Percentiles rank a stretch among this genome's conserved stretches.
These are phyloP conservation scores for Coniferiporia weirii DNA, from an alignment of 1,284 basidiomycete species.

Conservation along the genomic window DNA sequence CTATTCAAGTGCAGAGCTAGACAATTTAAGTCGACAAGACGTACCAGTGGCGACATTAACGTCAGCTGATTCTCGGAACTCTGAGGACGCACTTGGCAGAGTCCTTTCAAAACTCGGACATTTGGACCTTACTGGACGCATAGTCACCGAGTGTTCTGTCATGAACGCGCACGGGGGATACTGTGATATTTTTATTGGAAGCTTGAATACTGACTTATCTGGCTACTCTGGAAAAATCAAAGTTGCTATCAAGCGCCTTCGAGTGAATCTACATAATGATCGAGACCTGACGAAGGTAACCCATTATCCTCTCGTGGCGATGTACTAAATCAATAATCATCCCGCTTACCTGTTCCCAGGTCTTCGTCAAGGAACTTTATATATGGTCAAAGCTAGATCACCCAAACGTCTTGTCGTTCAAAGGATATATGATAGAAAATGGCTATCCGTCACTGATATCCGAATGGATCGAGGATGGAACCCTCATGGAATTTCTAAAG, in stretches of 20 bases:
- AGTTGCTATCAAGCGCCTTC: constrained; percentile 14
- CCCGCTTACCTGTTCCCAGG: not conserved
- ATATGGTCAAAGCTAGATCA: constrained; percentile 14
- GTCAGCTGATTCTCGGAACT: no score
- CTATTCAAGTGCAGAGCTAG: no score
- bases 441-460: constrained; percentile 15
- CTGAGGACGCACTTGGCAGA: not conserved
- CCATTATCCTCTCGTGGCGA: no score
- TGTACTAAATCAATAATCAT: no score
- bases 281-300: constrained; percentile 8
- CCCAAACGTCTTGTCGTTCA: constrained; percentile 5
- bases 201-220: no score
- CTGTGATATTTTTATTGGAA: constrained; percentile 11
- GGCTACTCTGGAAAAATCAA: not conserved
- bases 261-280: not conserved
- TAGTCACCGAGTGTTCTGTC: not conserved
- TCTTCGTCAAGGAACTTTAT: constrained; percentile 1
- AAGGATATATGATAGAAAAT: constrained; percentile 5
- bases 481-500: constrained; percentile 7
- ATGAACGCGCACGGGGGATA: constrained; percentile 5
- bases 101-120: constrained; percentile 1
- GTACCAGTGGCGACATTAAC: no score
- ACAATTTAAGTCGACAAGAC: no score
- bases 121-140: not conserved
- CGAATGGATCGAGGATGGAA: constrained; percentile 17